These are phyloP conservation scores for Oryza australiensis DNA, from an alignment of 176 grass and related monocot genomes.

Conservation along the genomic window DNA sequence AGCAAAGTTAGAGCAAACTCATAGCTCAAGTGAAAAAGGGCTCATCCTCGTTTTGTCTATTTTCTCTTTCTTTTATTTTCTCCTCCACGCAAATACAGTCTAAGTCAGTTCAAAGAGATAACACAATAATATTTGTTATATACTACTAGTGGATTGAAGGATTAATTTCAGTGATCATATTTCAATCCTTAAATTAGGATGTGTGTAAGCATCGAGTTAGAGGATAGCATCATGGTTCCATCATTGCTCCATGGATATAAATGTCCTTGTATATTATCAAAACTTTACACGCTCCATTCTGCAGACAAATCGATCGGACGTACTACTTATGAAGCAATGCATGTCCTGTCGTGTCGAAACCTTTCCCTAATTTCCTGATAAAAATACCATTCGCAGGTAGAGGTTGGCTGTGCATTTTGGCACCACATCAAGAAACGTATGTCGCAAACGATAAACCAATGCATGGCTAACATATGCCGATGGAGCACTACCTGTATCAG, in stretches of 20 bases:
- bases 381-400: background rate
- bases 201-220: background rate
- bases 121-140: too few relatives aligned
- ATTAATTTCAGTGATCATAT: too few relatives aligned
- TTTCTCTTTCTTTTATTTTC: too few relatives aligned
- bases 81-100: too few relatives aligned
- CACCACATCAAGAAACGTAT: background rate
- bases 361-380: background rate
- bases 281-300: background rate
- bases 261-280: background rate
- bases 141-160: too few relatives aligned
- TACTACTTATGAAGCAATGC: background rate
- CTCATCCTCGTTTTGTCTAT: too few relatives aligned
- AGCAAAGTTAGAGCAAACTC: too few relatives aligned
- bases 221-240: background rate
- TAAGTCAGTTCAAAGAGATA: too few relatives aligned
- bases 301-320: slow-evolving; percentile 5
- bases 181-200: background rate
- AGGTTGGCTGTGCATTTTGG: background rate
- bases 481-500: background rate
- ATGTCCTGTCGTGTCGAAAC: background rate
- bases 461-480: background rate
- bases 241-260: background rate
- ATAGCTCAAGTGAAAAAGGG: too few relatives aligned
- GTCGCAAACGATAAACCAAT: slow-evolving; percentile 16